A percentile compares a stretch with the other conserved stretches of the same genome.
These are phyloP conservation scores for Dryas integrifolia DNA, from an alignment of 331 rosid species.

Conservation along the genomic window DNA sequence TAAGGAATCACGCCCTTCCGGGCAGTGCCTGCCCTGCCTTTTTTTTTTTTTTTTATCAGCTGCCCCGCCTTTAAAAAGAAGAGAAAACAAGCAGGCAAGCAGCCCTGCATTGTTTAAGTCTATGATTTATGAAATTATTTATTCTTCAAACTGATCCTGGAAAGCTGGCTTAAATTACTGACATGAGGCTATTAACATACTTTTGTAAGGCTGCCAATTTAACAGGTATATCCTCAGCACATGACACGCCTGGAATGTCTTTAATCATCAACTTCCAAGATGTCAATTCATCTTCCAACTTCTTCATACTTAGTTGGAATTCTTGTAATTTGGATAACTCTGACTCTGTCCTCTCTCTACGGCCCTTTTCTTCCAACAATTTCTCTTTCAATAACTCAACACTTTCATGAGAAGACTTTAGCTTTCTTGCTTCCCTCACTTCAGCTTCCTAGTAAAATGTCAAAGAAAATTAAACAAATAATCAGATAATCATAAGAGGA, in stretches of 20 bases:
- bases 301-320: conserved; percentile 52
- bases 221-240: conserved; percentile 69
- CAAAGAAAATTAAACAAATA: conserved; percentile 27
- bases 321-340: conserved; percentile 77
- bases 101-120: neutral
- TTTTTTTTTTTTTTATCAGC: neutral
- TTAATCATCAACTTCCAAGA: conserved; percentile 54
- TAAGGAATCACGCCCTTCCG: neutral
- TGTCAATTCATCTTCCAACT: conserved; percentile 78
- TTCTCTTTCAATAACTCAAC: conserved; percentile 77
- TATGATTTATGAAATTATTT: neutral
- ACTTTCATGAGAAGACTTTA: conserved; percentile 69
- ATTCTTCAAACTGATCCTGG: conserved; percentile 1
- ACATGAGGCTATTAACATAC: conserved; percentile 47
- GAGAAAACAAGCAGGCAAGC: neutral
- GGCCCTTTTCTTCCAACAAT: conserved; percentile 67
- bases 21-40: neutral
- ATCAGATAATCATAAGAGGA: conserved; percentile 15
- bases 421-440: conserved; percentile 86
- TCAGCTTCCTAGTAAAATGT: conserved; percentile 68
- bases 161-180: conserved; percentile 4
- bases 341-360: conserved; percentile 67
- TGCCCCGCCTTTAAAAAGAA: neutral
- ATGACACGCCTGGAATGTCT: conserved; percentile 73
- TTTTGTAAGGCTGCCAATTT: conserved; percentile 81